Base-by-base conservation (phyloP, 2,329 filamentous ascomycete species). In the Xylogone sp. region DNA sequence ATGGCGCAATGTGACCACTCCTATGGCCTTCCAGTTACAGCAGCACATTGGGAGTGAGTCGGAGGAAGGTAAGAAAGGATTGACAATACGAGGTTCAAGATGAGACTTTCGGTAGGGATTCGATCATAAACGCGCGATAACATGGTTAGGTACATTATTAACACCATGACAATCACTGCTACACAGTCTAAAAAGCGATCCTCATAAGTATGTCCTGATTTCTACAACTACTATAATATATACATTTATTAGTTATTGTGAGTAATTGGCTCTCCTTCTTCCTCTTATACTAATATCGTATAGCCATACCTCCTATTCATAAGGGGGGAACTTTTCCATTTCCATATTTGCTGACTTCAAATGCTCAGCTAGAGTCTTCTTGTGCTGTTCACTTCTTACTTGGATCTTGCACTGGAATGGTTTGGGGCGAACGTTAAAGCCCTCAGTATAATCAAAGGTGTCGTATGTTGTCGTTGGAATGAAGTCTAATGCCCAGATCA, bases 401-500 rank as follows among this genome's bases (percentile, higher is more conserved):
- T 45, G 54, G 46, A 70, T 62, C 31, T 61, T 58, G 48, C 66
- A 62, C 46, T 62, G 56, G 56, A 69, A 72, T 10, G 62, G 59
- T 43, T 62, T 62, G 13, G 68, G 65, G 19, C 61, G 64, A 18
- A 63, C 60, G 24, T 69, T 56, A 22, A 74, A 64, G 0, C 68
- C 69, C 65, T 72, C 19, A 18, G 59, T 59, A 55, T 59, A 61
- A 27, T 57, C 54, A 46, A 60, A 56, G 19, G 56, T 59, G 55
- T 60, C 56, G 45, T 58, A 59, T 50, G 56, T 22, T 18, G 34
- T 39, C 4, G 34, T 39, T 39, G 60, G 52, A 21, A 55, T 34
- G 29, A 61, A 56, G 52, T 75, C 59, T 49, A 82, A 82, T 0
- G 71, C 79, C 81, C 80, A 84, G 0, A 84, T 60, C 0, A 78